A percentile compares a stretch with the other conserved stretches of the same genome.
Conservation (phyloP, 2,329 filamentous ascomycete genomes). For the Allantophomopsis cytisporea region DNA sequence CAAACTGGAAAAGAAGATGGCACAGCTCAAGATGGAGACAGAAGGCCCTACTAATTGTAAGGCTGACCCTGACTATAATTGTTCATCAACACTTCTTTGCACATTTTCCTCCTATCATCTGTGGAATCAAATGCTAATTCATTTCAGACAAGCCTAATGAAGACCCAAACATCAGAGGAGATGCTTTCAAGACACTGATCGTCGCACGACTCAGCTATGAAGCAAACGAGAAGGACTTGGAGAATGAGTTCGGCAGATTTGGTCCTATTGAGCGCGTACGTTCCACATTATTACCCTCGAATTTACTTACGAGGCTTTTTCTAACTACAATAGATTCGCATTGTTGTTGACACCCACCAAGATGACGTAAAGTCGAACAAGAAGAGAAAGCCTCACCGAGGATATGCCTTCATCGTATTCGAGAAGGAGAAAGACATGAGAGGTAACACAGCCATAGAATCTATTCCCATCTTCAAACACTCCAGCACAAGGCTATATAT, state of each 20-base stretch:
- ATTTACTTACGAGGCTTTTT: constrained; percentile 1
- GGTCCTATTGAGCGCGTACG: constrained; percentile 85
- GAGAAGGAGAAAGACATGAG: constrained; percentile 98
- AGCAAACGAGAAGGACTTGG: constrained; percentile 76
- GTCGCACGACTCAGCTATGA: constrained; percentile 85
- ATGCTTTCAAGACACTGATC: constrained; percentile 91
- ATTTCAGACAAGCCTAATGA: constrained; percentile 62
- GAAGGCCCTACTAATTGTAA: constrained; percentile 17
- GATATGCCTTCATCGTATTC: constrained; percentile 95
- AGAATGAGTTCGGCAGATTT: constrained; percentile 86
- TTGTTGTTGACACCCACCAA: constrained; percentile 65
- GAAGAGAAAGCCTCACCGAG: constrained; percentile 69
- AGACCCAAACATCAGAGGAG: constrained; percentile 80
- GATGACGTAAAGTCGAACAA: constrained; percentile 53
- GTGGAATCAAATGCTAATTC: constrained; percentile 5
- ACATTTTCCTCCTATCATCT: constrained; percentile 11
- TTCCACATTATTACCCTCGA: background rate
- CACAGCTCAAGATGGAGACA: constrained; percentile 36
- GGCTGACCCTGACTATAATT: constrained; percentile 13
- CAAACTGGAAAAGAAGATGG: constrained; percentile 65
- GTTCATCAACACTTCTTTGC: constrained; percentile 1
- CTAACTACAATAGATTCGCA: constrained; percentile 54
- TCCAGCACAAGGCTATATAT: constrained; percentile 21
- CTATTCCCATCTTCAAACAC: constrained; percentile 7
- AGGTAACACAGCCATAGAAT: constrained; percentile 55